Percentiles rank a stretch among this genome's conserved stretches.
Evolutionary conservation across 225 moss, liverwort and hornwort genomes (phyloP).

Genomic region (Bryum argenteum): DNA sequence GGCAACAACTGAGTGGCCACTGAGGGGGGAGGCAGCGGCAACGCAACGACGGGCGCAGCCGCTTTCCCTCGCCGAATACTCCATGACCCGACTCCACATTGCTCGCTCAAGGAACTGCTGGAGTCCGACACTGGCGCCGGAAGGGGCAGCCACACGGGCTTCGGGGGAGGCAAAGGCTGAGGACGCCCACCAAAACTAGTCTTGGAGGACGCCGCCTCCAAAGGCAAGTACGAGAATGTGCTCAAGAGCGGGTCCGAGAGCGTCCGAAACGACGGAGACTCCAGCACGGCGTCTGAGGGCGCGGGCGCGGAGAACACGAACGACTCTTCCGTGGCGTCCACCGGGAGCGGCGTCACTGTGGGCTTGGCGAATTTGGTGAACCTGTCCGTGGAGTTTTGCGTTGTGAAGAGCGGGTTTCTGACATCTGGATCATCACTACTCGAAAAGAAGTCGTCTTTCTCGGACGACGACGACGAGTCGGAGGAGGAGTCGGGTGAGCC

Average conservation of each 20-base stretch:
- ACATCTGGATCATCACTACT: slow-evolving; percentile 30
- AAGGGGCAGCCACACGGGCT: slow-evolving; percentile 22
- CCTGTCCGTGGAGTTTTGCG: neutral
- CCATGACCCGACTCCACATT: slow-evolving; percentile 38
- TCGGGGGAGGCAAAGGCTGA: slow-evolving; percentile 30
- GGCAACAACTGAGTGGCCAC: slow-evolving; percentile 53
- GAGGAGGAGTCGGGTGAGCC: slow-evolving; percentile 11
- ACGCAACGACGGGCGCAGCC: neutral
- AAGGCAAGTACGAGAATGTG: slow-evolving; percentile 26
- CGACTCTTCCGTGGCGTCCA: slow-evolving; percentile 26
- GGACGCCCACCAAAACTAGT: slow-evolving; percentile 22
- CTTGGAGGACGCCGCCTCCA: neutral
- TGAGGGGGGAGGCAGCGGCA: slow-evolving; percentile 45
- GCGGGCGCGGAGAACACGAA: slow-evolving; percentile 33
- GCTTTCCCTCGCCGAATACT: slow-evolving; percentile 33
- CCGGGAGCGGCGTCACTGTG: neutral
- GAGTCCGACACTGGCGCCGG: slow-evolving; percentile 15
- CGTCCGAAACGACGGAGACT: slow-evolving; percentile 43
- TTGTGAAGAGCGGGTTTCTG: slow-evolving; percentile 2
- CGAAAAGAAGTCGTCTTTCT: slow-evolving; percentile 27
- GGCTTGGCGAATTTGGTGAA: neutral
- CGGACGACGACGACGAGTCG: neutral
- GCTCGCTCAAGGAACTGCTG: neutral
- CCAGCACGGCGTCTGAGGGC: slow-evolving; percentile 7
- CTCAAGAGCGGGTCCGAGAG: slow-evolving; percentile 47